Evolutionary conservation across 768 basidiomycete species (phyloP), one percentile per base, ranked within the genome.

Genomic region (Lactarius tabidus): DNA sequence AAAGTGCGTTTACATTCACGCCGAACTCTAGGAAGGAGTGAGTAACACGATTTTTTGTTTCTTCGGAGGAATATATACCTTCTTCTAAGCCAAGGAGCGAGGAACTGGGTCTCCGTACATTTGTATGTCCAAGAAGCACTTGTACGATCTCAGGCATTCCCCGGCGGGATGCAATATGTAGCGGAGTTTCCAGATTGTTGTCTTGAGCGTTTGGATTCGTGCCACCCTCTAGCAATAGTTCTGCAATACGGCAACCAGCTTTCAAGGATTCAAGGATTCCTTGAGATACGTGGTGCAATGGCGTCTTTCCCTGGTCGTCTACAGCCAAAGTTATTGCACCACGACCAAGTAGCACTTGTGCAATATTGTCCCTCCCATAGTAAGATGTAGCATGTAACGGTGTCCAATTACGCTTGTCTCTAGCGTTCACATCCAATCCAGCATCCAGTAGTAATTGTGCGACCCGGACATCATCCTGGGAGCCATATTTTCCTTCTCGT

Each of bases 271-370:
- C 20, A 3, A 0, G n/a, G 8, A 10, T 23, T 8, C n/a, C 43
- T 4, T 4, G 10, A 10, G 43, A 45, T n/a, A 45, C 9, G 8
- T 3, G 0, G 20, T 45, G 43, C n/a, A 45, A 45, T 23, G 43
- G 43, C 20, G 43, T 45, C 0, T 12, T 1, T 8, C 43, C 43
- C 0, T 0, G 0, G 6, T n/a, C n/a, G 10, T 12, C 10, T 8
- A 10, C 7, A 10, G 43, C 43, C 3, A 10, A 20, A 9, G 9
- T n/a, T 3, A 8, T 23, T 45, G 20, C 43, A 12, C n/a, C 20
- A 5, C 20, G n/a, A 9, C n/a, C n/a, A 20, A 45, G 43, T n/a
- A 45, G n/a, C 8, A 45, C 1, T 8, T 20, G 43, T 23, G 10
- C 3, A 20, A 41, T 20, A 17, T 41, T 18, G 41, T 8, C 7